Percentiles rank a stretch among this genome's conserved stretches.
These are phyloP conservation scores for Arthroderma sp. DNA, from an alignment of 2,329 filamentous ascomycete species.

Conservation along the genomic window DNA sequence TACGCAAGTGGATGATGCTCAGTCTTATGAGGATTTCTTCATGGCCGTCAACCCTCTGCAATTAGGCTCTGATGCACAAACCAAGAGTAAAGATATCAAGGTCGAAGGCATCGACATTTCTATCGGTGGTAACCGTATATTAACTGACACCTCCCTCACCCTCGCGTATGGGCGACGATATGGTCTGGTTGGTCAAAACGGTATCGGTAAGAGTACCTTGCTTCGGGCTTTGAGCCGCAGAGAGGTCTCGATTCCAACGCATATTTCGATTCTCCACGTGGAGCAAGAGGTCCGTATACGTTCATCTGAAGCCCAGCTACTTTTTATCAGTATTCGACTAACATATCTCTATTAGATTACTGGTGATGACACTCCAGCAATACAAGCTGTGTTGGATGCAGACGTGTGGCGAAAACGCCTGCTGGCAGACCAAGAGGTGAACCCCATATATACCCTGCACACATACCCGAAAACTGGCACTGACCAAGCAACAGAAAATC, in stretches of 20 bases:
- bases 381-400: constrained; percentile 91
- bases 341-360: constrained; percentile 48
- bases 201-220: constrained; percentile 95
- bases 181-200: constrained; percentile 96
- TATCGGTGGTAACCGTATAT: constrained; percentile 75
- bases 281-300: constrained; percentile 69
- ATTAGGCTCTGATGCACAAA: constrained; percentile 53
- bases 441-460: constrained; percentile 16
- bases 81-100: constrained; percentile 98
- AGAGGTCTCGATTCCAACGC: constrained; percentile 88
- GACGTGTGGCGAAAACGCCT: constrained; percentile 98
- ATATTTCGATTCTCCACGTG: constrained; percentile 97
- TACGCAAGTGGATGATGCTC: constrained; percentile 64
- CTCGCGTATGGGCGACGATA: constrained; percentile 88
- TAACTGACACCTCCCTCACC: constrained; percentile 81
- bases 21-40: constrained; percentile 98
- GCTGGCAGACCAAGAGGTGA: constrained; percentile 70
- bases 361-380: constrained; percentile 85
- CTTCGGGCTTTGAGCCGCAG: constrained; percentile 79
- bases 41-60: constrained; percentile 98
- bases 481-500: constrained; percentile 48
- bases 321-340: background rate
- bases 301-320: background rate
- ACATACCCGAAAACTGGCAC: constrained; percentile 4
- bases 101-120: constrained; percentile 90